Conservation (phyloP, 495 filamentous ascomycete genomes). For the Lasiosphaeria miniovina region DNA sequence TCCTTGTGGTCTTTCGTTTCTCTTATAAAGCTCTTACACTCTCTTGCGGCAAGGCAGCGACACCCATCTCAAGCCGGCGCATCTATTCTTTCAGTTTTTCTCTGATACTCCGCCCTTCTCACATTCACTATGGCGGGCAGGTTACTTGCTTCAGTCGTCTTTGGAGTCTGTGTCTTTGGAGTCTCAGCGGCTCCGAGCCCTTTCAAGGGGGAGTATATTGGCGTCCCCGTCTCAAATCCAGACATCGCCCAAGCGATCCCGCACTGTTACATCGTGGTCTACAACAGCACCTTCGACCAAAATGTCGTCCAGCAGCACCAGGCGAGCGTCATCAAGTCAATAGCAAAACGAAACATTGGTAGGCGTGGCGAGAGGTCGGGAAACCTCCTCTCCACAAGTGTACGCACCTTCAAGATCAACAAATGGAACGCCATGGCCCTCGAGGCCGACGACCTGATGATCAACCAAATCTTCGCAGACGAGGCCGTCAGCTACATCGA, state of each 20-base stretch:
- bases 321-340: constrained; percentile 36
- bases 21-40: constrained; percentile 8
- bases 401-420: constrained; percentile 42
- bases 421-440: constrained; percentile 47
- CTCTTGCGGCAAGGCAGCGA: not conserved
- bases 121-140: constrained; percentile 28
- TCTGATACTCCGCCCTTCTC: not conserved
- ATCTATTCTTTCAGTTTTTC: constrained; percentile 12
- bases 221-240: constrained; percentile 44
- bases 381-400: constrained; percentile 36
- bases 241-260: constrained; percentile 37
- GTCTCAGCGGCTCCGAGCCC: constrained; percentile 30
- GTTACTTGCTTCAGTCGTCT: constrained; percentile 26
- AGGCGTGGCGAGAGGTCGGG: constrained; percentile 39
- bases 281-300: constrained; percentile 43
- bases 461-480: constrained; percentile 41
- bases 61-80: not conserved
- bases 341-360: constrained; percentile 47
- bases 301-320: constrained; percentile 41
- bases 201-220: constrained; percentile 31
- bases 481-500: constrained; percentile 49
- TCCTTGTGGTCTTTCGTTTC: not conserved
- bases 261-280: constrained; percentile 50
- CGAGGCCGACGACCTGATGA: constrained; percentile 46
- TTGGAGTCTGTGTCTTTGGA: constrained; percentile 31